Conservation (phyloP, 345 rosid species). For the Iberis pinnata region DNA sequence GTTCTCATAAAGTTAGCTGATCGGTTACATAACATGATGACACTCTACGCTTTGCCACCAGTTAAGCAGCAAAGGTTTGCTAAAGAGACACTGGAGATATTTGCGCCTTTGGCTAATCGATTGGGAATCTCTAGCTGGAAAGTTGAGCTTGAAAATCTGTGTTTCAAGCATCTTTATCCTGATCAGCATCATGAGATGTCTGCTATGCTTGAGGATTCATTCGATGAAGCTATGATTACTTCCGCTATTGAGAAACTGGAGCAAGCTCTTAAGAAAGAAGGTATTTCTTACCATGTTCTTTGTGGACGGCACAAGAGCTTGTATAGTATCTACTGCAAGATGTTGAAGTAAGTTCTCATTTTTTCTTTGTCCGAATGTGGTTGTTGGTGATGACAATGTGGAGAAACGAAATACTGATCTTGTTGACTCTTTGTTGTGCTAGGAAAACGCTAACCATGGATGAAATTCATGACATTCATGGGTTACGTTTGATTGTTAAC, state of each 20-base stretch:
- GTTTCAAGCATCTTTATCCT: slow-evolving; percentile 86
- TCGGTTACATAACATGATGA: slow-evolving; percentile 92
- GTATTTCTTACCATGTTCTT: slow-evolving; percentile 49
- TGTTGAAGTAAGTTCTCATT: slow-evolving; percentile 66
- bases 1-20: slow-evolving; percentile 92
- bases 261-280: slow-evolving; percentile 55
- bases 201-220: slow-evolving; percentile 54
- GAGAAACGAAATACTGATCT: neutral
- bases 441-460: slow-evolving; percentile 84
- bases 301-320: slow-evolving; percentile 88
- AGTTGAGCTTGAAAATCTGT: slow-evolving; percentile 75
- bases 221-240: slow-evolving; percentile 62
- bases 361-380: neutral
- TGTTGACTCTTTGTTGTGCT: slow-evolving; percentile 2
- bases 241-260: slow-evolving; percentile 60
- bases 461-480: slow-evolving; percentile 91
- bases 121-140: slow-evolving; percentile 86
- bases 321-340: slow-evolving; percentile 82
- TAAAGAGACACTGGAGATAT: slow-evolving; percentile 91
- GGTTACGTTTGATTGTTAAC: slow-evolving; percentile 79
- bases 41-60: slow-evolving; percentile 67
- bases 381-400: slow-evolving; percentile 1
- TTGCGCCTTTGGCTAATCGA: slow-evolving; percentile 86
- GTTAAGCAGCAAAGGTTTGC: slow-evolving; percentile 83
- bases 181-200: slow-evolving; percentile 66